A percentile compares a stretch with the other conserved stretches of the same genome.
Conservation (phyloP, 192 early-diverging fungal genomes). For the Coemansia asiatica region DNA sequence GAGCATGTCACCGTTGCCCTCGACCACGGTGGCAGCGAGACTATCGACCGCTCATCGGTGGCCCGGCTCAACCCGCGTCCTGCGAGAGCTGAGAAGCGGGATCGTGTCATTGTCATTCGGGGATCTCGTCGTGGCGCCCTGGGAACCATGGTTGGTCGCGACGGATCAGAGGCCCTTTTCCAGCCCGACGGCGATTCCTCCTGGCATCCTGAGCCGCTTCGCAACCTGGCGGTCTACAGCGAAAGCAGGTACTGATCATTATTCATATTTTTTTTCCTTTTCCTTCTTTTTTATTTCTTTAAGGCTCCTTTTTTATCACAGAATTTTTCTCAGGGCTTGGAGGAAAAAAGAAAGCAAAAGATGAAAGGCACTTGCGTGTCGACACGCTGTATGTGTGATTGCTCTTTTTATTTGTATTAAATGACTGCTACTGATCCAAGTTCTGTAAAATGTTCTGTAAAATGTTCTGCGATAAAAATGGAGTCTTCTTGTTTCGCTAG, state of each 20-base stretch:
- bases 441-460: too few relatives aligned
- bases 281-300: constrained; percentile 8
- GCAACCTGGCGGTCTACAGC: constrained; percentile 45
- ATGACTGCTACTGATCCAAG: too few relatives aligned
- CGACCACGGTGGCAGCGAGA: constrained; percentile 49
- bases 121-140: constrained; percentile 60
- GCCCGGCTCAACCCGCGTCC: constrained; percentile 45
- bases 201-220: constrained; percentile 46
- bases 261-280: constrained; percentile 6
- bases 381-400: too few relatives aligned
- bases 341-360: background rate
- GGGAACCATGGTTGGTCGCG: constrained; percentile 69
- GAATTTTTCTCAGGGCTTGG: background rate
- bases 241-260: constrained; percentile 8
- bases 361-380: too few relatives aligned
- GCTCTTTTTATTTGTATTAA: too few relatives aligned
- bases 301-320: background rate
- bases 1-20: constrained; percentile 52
- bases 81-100: constrained; percentile 67
- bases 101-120: constrained; percentile 70
- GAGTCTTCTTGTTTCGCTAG: too few relatives aligned
- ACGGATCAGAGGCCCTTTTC: constrained; percentile 74
- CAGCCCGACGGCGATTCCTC: constrained; percentile 55
- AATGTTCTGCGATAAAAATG: too few relatives aligned
- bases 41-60: constrained; percentile 42